Conservation (phyloP, 2,329 filamentous ascomycete genomes). For the Xylaria multiplex region DNA sequence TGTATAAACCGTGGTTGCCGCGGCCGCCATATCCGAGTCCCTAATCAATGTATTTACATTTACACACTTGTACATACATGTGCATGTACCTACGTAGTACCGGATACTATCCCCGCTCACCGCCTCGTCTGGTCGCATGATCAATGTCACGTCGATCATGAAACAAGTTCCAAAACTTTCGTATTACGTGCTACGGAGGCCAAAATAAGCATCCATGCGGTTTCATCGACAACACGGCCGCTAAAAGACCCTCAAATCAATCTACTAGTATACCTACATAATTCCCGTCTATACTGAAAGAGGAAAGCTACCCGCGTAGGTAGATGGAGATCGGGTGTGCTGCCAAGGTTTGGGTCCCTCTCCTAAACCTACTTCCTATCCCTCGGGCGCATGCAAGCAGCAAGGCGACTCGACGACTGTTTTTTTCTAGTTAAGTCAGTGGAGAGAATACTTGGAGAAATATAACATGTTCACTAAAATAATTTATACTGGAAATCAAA, state of each 20-base stretch:
- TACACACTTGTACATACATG: background rate
- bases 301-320: too few species aligned
- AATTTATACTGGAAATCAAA: background rate
- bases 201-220: background rate
- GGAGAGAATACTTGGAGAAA: background rate
- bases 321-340: too few species aligned
- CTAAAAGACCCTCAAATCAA: background rate
- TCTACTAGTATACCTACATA: too few species aligned
- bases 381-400: too few species aligned
- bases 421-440: background rate
- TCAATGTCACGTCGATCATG: background rate
- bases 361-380: too few species aligned
- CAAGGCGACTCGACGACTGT: too few species aligned
- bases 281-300: too few species aligned
- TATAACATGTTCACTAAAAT: background rate
- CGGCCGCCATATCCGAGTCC: background rate
- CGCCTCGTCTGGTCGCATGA: background rate
- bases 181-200: background rate
- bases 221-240: background rate
- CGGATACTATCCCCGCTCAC: background rate
- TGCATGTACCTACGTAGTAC: background rate
- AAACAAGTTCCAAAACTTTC: background rate
- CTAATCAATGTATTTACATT: background rate
- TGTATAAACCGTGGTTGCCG: background rate
- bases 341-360: too few species aligned